Evolutionary conservation across 805 yeast species (phyloP), one percentile per base, ranked within the genome.

Genomic region (Kodamaea kaohsiungensis): DNA sequence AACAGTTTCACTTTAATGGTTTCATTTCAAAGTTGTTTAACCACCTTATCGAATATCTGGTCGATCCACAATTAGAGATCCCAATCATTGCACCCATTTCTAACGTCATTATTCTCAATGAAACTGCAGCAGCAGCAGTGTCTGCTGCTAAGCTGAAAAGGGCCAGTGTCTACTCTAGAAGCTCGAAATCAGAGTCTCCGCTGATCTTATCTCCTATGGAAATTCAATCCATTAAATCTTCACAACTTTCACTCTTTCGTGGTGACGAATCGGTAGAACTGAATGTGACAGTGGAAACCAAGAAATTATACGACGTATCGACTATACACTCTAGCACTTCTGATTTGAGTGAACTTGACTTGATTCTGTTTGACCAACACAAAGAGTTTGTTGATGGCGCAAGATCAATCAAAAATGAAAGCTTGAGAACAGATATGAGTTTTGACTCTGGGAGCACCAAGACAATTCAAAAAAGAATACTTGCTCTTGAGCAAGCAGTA

Each of bases 11-110:
- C 9, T 56, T 56, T 47, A 52, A 53, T 37, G 37, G 38, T 13
- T 53, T 51, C 42, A 50, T 52, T 5, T 53, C 59, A 12, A 40
- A 43, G n/a, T 18, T 56, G 17, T 53, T 56, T 13, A 56, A 48
- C 46, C 25, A 33, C 15, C 48, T 54, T 13, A 38, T 48, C 7
- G 43, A 43, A 18, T 15, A 17, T n/a, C 25, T 45, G 27, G 17
- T 19, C 7, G 53, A 49, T 27, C 48, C 53, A 18, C 45, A 48
- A n/a, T 15, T 48, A 16, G 37, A 43, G 16, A 16, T 43, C 9
- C 37, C 54, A 16, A n/a, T 39, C 13, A 30, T 18, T n/a, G 40
- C 49, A 19, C 49, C 40, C 13, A 37, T 16, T 17, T 18, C 40
- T 5, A 46, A 35, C 6, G 33, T 19, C 27, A 46, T 46, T n/a